Conservation (phyloP, 78 protist species). For the Pigoraptor vietnamica region DNA sequence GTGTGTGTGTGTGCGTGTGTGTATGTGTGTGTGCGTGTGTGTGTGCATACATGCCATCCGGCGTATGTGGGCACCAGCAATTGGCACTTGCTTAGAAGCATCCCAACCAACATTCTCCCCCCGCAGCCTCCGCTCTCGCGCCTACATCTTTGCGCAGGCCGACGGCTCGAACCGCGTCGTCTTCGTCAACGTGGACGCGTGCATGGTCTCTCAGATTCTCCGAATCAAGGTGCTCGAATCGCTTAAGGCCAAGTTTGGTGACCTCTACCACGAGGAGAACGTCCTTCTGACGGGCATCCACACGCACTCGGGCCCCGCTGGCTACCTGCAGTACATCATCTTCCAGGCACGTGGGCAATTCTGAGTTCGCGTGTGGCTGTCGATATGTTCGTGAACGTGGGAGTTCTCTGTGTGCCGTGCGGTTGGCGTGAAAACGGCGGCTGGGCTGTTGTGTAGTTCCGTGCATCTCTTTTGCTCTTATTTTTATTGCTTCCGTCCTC, state of each 20-base stretch:
- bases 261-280: constrained; percentile 38
- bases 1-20: too few species aligned
- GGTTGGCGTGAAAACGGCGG: too few species aligned
- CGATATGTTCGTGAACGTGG: background rate
- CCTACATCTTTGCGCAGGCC: constrained; percentile 42
- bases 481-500: too few species aligned
- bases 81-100: too few species aligned
- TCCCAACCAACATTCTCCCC: too few species aligned
- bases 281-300: constrained; percentile 59
- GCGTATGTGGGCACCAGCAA: too few species aligned
- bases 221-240: constrained; percentile 28
- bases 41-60: too few species aligned
- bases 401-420: background rate
- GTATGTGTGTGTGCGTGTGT: too few species aligned
- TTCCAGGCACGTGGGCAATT: constrained; percentile 27
- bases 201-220: constrained; percentile 54
- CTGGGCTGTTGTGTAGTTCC: too few species aligned
- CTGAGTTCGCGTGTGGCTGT: too few species aligned
- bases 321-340: constrained; percentile 49
- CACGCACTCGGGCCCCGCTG: constrained; percentile 76
- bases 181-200: constrained; percentile 43
- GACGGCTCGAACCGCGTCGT: constrained; percentile 34
- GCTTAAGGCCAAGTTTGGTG: constrained; percentile 23
- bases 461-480: too few species aligned
- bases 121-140: constrained; percentile 42